Evolutionary conservation across 192 early-diverging fungal species (phyloP).

Genomic region (Mycoemilia scoparia): DNA sequence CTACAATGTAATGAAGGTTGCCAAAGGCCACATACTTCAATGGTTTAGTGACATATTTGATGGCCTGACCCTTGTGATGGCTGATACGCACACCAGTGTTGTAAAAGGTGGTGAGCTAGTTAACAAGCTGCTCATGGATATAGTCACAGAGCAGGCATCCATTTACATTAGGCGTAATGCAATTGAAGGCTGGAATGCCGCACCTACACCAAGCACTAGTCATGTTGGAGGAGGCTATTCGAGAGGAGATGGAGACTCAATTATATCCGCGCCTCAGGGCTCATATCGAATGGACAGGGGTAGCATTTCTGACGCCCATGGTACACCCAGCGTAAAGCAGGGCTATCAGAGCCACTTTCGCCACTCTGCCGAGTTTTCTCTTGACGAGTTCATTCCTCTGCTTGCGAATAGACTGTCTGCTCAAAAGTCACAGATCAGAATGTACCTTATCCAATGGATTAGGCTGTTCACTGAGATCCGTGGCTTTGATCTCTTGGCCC

Average conservation of each 20-base stretch:
- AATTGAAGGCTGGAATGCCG: too few species aligned
- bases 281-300: too few species aligned
- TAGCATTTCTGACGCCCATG: not conserved
- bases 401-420: slow-evolving; percentile 81
- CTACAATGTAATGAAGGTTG: slow-evolving; percentile 97
- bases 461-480: slow-evolving; percentile 80
- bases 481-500: slow-evolving; percentile 78
- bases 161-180: too few species aligned
- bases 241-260: too few species aligned
- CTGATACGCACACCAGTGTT: slow-evolving; percentile 78
- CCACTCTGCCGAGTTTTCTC: slow-evolving; percentile 52
- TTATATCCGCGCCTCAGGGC: too few species aligned
- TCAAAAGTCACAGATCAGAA: slow-evolving; percentile 72
- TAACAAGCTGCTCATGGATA: slow-evolving; percentile 89
- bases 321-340: not conserved
- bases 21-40: slow-evolving; percentile 63
- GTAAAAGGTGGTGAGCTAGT: slow-evolving; percentile 89
- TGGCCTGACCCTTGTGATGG: slow-evolving; percentile 67
- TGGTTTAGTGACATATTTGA: slow-evolving; percentile 98
- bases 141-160: slow-evolving; percentile 78
- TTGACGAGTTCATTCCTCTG: slow-evolving; percentile 86
- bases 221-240: too few species aligned
- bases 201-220: too few species aligned
- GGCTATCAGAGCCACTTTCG: not conserved
- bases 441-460: slow-evolving; percentile 93